A percentile compares a stretch with the other conserved stretches of the same genome.
phyloP scores from a whole-genome alignment of 495 filamentous ascomycete genomes.

The Xylaria longipes region DNA sequence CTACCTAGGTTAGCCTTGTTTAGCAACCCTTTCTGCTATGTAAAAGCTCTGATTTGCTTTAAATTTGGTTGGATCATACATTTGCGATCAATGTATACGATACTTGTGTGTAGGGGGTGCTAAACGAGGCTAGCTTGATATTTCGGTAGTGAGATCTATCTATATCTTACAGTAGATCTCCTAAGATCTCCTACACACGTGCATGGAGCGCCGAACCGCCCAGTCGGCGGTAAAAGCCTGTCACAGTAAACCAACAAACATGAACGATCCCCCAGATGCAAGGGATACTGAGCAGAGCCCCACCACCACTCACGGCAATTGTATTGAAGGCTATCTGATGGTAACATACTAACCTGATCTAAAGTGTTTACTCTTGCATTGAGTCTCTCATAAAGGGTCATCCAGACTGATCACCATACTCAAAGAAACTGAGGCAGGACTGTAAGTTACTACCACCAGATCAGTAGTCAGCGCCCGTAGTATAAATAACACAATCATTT shows the following conservation, averaged over 20 bases:
- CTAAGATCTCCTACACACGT: background rate
- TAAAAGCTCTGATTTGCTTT: too few relatives aligned
- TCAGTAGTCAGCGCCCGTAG: background rate
- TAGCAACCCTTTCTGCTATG: too few relatives aligned
- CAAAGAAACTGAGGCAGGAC: background rate
- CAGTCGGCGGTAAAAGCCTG: background rate
- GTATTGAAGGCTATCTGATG: background rate
- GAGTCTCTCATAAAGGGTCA: background rate
- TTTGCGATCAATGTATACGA: too few relatives aligned
- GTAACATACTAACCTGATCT: background rate
- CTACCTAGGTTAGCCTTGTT: too few relatives aligned
- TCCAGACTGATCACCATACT: background rate
- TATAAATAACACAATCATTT: background rate
- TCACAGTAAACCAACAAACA: background rate
- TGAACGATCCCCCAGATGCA: background rate
- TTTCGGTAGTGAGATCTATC: too few relatives aligned
- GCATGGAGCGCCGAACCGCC: background rate
- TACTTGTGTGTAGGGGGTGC: too few relatives aligned
- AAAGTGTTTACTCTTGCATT: background rate
- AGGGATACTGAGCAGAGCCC: background rate
- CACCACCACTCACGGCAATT: background rate
- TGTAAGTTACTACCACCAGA: background rate
- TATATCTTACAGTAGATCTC: background rate
- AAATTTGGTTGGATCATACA: too few relatives aligned
- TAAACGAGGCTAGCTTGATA: too few relatives aligned